phyloP scores from a whole-genome alignment of 768 basidiomycete species.

The Macrocybe gigantea region DNA sequence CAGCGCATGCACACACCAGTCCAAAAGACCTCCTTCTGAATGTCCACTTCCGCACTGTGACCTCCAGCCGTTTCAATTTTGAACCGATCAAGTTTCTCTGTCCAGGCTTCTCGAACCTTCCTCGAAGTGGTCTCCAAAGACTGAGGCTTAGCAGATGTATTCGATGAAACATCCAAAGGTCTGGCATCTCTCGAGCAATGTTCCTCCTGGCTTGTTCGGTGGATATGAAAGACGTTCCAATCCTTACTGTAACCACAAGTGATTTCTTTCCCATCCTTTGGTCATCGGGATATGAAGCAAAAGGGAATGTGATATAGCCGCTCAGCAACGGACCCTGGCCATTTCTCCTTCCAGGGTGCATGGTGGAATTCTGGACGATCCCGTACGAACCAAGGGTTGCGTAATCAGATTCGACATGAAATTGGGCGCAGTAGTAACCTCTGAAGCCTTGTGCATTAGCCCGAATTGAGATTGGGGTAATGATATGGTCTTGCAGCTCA shows the following conservation, averaged over 20 bases:
- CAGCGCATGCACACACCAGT: slow-evolving; percentile 61
- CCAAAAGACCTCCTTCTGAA: slow-evolving; percentile 46
- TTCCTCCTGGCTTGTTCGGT: slow-evolving; percentile 47
- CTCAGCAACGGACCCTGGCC: slow-evolving; percentile 33
- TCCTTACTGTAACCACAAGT: slow-evolving; percentile 36
- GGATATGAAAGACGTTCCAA: slow-evolving; percentile 61
- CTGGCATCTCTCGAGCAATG: slow-evolving; percentile 38
- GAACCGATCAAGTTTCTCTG: slow-evolving; percentile 41
- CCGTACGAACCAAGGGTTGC: slow-evolving; percentile 38
- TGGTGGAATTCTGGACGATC: slow-evolving; percentile 29
- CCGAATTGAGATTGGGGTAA: slow-evolving; percentile 34
- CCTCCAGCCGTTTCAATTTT: slow-evolving; percentile 23
- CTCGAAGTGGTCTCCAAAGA: slow-evolving; percentile 37
- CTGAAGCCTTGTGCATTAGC: slow-evolving; percentile 20
- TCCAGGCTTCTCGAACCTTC: slow-evolving; percentile 36
- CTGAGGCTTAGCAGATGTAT: slow-evolving; percentile 20
- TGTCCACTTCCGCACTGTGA: slow-evolving; percentile 9
- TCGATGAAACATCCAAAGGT: neutral
- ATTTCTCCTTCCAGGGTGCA: slow-evolving; percentile 15
- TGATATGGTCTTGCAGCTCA: slow-evolving; percentile 58
- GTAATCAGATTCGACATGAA: slow-evolving; percentile 15
- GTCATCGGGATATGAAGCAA: slow-evolving; percentile 10
- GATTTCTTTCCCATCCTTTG: slow-evolving; percentile 4
- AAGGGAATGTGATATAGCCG: slow-evolving; percentile 29
- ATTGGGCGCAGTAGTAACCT: slow-evolving; percentile 42